phyloP scores from a whole-genome alignment of 305 asterid genomes.

The Striga hermonthica region DNA sequence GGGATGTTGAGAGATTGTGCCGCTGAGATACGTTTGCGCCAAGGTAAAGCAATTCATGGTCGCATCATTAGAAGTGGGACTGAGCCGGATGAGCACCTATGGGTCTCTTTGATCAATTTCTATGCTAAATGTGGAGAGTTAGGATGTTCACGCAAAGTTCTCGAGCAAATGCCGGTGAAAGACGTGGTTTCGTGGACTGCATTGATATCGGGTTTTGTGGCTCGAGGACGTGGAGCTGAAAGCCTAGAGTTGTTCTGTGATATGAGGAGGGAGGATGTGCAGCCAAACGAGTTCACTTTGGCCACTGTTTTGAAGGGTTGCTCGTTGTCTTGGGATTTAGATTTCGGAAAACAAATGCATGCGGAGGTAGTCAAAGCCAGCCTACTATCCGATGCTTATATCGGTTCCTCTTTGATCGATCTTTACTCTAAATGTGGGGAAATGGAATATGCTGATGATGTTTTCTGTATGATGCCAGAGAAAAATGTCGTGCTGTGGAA shows the following conservation, averaged over 20 bases:
- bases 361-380: conserved; percentile 66
- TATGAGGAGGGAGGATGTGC: conserved; percentile 61
- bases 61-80: conserved; percentile 46
- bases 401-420: conserved; percentile 73
- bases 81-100: conserved; percentile 61
- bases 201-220: conserved; percentile 76
- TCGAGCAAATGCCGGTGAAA: conserved; percentile 55
- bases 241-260: conserved; percentile 55
- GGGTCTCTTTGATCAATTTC: conserved; percentile 74
- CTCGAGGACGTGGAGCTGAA: conserved; percentile 54
- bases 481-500: conserved; percentile 76
- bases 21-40: conserved; percentile 37
- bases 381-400: conserved; percentile 54
- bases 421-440: conserved; percentile 70
- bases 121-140: conserved; percentile 70
- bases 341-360: conserved; percentile 72
- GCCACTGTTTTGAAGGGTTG: conserved; percentile 74
- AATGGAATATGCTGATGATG: conserved; percentile 54
- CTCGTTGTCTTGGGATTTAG: conserved; percentile 55
- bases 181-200: conserved; percentile 85
- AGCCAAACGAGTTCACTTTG: conserved; percentile 73
- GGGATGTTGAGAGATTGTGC: conserved; percentile 55
- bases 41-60: conserved; percentile 73
- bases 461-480: conserved; percentile 63
- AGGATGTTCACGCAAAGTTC: conserved; percentile 37